Evolutionary conservation across 139 green algal species (phyloP).

Genomic region (Raphidocelis subcapitata): DNA sequence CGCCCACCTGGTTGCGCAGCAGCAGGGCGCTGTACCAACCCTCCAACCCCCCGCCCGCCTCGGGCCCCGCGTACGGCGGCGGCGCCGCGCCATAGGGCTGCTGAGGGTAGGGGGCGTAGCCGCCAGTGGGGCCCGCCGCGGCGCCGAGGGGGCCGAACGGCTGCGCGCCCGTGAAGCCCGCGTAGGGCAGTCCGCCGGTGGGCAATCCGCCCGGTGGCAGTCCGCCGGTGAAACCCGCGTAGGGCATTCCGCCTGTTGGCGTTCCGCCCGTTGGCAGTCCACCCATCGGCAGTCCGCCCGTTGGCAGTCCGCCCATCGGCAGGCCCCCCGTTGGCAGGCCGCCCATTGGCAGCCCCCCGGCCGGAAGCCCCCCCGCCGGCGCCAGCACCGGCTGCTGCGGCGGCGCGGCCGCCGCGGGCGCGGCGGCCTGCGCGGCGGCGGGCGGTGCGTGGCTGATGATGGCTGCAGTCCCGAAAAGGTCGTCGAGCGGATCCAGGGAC

Average conservation of each 20-base stretch:
- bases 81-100: background rate
- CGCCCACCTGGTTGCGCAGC: slow-evolving; percentile 40
- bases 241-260: no score
- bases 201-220: background rate
- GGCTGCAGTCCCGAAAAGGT: no score
- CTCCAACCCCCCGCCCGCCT: slow-evolving; percentile 35
- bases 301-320: no score
- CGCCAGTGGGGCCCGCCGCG: background rate
- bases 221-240: no score
- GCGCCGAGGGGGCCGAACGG: background rate
- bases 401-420: background rate
- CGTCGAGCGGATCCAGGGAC: no score
- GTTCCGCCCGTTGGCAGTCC: no score
- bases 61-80: background rate
- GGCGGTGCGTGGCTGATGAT: no score
- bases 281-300: background rate
- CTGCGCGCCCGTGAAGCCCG: background rate
- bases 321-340: no score
- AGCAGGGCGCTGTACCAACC: slow-evolving; percentile 40
- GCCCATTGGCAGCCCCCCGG: no score
- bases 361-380: no score
- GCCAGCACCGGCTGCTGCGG: background rate
- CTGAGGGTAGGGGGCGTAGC: background rate
- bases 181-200: no score
- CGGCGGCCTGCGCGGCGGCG: background rate